Percentiles rank a stretch among this genome's conserved stretches.
phyloP scores from a whole-genome alignment of 2,329 filamentous ascomycete genomes.

The Aspergillus alliaceus region DNA sequence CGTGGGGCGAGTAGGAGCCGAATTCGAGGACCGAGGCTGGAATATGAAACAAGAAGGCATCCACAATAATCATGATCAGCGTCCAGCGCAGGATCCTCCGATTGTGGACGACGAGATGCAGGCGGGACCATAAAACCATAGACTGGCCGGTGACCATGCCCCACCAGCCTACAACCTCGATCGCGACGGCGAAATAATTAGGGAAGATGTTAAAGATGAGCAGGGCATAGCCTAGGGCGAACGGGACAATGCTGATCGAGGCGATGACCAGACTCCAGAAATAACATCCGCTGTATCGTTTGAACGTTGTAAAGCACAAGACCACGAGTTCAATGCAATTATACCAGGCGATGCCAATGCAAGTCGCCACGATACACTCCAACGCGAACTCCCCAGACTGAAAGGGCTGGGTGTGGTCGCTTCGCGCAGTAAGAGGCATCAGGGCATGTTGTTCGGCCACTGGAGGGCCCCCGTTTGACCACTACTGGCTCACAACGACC shows the following conservation, averaged over 20 bases:
- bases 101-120: constrained; percentile 1
- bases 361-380: background rate
- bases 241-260: background rate
- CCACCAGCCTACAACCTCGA: background rate
- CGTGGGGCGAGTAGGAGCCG: background rate
- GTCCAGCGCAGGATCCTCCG: background rate
- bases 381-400: background rate
- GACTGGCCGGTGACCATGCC: constrained; percentile 2
- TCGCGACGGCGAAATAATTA: background rate
- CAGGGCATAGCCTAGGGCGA: background rate
- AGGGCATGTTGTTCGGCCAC: background rate
- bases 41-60: background rate
- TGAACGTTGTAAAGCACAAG: background rate
- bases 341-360: background rate
- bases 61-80: background rate
- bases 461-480: background rate
- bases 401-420: background rate
- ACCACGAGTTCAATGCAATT: background rate
- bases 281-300: background rate
- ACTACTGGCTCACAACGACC: background rate
- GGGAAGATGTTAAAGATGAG: background rate
- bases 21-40: background rate
- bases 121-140: background rate
- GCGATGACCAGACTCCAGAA: background rate
- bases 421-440: background rate